A percentile compares a stretch with the other conserved stretches of the same genome.
These are phyloP conservation scores for Fragaria ananassa DNA, from an alignment of 306 rosid genomes.

Conservation along the genomic window DNA sequence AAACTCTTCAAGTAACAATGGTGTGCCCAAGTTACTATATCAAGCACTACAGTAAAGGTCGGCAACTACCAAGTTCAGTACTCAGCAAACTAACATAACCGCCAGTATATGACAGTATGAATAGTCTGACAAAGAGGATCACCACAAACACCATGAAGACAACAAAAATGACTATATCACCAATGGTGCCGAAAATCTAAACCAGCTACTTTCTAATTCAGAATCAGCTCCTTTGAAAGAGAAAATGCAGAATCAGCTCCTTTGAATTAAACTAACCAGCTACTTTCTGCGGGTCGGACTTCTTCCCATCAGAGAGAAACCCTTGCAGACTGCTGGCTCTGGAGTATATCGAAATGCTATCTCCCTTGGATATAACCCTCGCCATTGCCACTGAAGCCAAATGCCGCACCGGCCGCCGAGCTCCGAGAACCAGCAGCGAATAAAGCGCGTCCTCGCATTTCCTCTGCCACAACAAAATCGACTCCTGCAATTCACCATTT, in stretches of 20 bases:
- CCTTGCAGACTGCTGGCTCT: slow-evolving; percentile 97
- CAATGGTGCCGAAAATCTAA: too few relatives aligned
- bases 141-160: not conserved
- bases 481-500: slow-evolving; percentile 53
- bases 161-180: too few relatives aligned
- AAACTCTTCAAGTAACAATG: not conserved
- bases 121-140: too few relatives aligned
- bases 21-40: not conserved
- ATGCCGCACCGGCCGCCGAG: slow-evolving; percentile 94
- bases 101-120: not conserved
- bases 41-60: not conserved
- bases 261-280: slow-evolving; percentile 56
- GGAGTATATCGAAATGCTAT: slow-evolving; percentile 80
- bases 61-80: not conserved
- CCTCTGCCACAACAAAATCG: slow-evolving; percentile 89
- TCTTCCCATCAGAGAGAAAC: slow-evolving; percentile 86
- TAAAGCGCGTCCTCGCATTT: slow-evolving; percentile 90
- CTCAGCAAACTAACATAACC: not conserved
- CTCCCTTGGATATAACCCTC: slow-evolving; percentile 82
- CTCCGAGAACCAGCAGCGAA: slow-evolving; percentile 81
- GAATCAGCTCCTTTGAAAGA: too few relatives aligned
- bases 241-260: not conserved
- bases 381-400: slow-evolving; percentile 92
- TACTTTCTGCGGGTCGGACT: slow-evolving; percentile 74
- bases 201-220: too few relatives aligned